Conservation (phyloP, 2,329 filamentous ascomycete species). For the Mycogone perniciosa region DNA sequence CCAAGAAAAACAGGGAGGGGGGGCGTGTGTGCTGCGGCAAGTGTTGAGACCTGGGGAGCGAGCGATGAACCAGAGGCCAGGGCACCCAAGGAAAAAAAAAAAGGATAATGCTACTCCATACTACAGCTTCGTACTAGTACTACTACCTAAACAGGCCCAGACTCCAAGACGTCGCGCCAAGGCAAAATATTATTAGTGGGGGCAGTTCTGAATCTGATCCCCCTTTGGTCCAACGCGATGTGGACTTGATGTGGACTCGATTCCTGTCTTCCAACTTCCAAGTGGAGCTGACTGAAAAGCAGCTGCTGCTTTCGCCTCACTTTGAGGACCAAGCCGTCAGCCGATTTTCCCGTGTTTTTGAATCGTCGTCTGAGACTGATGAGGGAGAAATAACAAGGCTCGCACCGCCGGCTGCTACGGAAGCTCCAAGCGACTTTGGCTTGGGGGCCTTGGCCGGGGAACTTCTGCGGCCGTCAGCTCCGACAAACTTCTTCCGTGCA, state of each 20-base stretch:
- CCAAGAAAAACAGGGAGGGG: constrained; percentile 1
- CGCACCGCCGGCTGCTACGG: constrained; percentile 1
- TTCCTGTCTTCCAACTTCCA: constrained; percentile 7
- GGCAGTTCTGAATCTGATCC: constrained; percentile 4
- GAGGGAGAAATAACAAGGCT: constrained; percentile 3
- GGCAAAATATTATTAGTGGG: neutral
- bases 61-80: neutral
- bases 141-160: neutral
- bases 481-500: constrained; percentile 1
- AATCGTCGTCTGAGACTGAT: constrained; percentile 1
- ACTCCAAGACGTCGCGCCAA: constrained; percentile 7
- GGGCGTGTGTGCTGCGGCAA: neutral
- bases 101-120: no score
- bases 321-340: constrained; percentile 3
- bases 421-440: constrained; percentile 1
- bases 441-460: neutral
- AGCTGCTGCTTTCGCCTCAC: constrained; percentile 6
- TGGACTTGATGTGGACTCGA: neutral
- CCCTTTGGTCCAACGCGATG: neutral
- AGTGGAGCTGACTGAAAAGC: neutral
- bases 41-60: neutral
- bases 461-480: constrained; percentile 5
- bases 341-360: constrained; percentile 1
- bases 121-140: neutral
- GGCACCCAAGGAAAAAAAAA: no score